A percentile compares a stretch with the other conserved stretches of the same genome.
These are phyloP conservation scores for Austroboletus niveus DNA, from an alignment of 1,284 basidiomycete species.

Conservation along the genomic window DNA sequence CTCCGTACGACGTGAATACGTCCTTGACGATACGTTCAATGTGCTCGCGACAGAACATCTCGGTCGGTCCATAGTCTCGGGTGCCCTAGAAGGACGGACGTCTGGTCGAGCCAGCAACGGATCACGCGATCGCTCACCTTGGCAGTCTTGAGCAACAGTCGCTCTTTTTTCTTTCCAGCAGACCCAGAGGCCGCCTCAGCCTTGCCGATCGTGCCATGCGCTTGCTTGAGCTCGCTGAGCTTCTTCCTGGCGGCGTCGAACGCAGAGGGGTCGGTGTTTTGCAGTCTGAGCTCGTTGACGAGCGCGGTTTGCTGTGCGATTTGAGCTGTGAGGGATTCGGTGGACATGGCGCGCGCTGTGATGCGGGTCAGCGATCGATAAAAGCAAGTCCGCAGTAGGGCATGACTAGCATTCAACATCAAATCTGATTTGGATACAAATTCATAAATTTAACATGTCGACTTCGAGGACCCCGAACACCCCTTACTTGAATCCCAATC, in stretches of 20 bases:
- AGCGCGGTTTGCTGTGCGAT: constrained; percentile 52
- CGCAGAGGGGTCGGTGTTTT: constrained; percentile 46
- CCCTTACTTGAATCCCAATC: background rate
- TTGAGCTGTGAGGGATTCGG: constrained; percentile 44
- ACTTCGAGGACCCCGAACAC: constrained; percentile 25
- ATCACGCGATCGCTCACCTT: constrained; percentile 51
- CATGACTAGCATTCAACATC: constrained; percentile 7
- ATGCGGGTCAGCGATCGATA: constrained; percentile 5
- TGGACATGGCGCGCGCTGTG: constrained; percentile 29
- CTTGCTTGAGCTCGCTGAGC: constrained; percentile 66
- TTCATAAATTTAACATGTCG: constrained; percentile 1
- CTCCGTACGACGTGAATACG: constrained; percentile 89
- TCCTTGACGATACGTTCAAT: constrained; percentile 90
- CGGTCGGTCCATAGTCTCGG: constrained; percentile 91
- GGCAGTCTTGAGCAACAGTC: constrained; percentile 76
- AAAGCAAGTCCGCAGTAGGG: background rate
- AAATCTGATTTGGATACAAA: background rate
- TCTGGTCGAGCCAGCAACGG: background rate
- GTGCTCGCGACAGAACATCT: constrained; percentile 90
- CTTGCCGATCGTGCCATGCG: constrained; percentile 46
- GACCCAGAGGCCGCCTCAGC: constrained; percentile 15
- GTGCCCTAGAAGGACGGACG: constrained; percentile 66
- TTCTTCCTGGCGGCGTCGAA: constrained; percentile 68
- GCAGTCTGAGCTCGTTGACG: constrained; percentile 59
- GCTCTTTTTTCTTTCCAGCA: constrained; percentile 55